Evolutionary conservation across 805 yeast species (phyloP).

Genomic region (Candida koratica): DNA sequence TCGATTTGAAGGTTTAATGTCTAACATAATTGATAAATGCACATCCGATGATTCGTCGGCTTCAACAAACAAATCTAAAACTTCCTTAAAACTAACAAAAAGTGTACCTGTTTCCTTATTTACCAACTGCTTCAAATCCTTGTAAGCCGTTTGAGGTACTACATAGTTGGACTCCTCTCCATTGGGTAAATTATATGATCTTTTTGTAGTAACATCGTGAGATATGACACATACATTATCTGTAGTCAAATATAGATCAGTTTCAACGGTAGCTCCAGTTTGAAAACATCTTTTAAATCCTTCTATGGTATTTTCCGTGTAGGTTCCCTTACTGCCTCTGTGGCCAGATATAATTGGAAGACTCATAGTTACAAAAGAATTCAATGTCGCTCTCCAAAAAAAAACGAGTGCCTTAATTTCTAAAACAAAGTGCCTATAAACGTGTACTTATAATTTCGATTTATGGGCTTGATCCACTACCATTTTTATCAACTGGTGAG

Average conservation of each 20-base stretch:
- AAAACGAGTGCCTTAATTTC: not conserved
- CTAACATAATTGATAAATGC: slow-evolving; percentile 32
- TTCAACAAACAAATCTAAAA: slow-evolving; percentile 30
- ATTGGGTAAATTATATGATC: slow-evolving; percentile 32
- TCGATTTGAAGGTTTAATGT: slow-evolving; percentile 39
- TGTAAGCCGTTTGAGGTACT: slow-evolving; percentile 30
- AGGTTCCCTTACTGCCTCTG: slow-evolving; percentile 40
- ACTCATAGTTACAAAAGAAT: not conserved
- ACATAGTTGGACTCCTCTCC: slow-evolving; percentile 34
- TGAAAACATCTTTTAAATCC: slow-evolving; percentile 37
- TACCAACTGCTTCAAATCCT: slow-evolving; percentile 24
- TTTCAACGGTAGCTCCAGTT: slow-evolving; percentile 38
- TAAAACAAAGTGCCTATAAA: too few species aligned
- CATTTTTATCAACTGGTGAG: slow-evolving; percentile 40
- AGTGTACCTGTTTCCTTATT: slow-evolving; percentile 33
- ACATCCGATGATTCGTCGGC: slow-evolving; percentile 17
- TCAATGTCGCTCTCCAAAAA: not conserved
- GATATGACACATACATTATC: slow-evolving; percentile 38
- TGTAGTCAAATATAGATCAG: slow-evolving; percentile 39
- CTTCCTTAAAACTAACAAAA: slow-evolving; percentile 28
- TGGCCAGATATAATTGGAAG: slow-evolving; percentile 36
- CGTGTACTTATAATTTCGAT: slow-evolving; percentile 8
- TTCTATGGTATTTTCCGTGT: slow-evolving; percentile 36
- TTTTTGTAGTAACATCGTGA: slow-evolving; percentile 37
- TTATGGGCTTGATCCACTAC: slow-evolving; percentile 26